Evolutionary conservation across 2,329 filamentous ascomycete genomes (phyloP), one percentile per base, ranked within the genome.

Genomic region (Xylariaceae sp.): DNA sequence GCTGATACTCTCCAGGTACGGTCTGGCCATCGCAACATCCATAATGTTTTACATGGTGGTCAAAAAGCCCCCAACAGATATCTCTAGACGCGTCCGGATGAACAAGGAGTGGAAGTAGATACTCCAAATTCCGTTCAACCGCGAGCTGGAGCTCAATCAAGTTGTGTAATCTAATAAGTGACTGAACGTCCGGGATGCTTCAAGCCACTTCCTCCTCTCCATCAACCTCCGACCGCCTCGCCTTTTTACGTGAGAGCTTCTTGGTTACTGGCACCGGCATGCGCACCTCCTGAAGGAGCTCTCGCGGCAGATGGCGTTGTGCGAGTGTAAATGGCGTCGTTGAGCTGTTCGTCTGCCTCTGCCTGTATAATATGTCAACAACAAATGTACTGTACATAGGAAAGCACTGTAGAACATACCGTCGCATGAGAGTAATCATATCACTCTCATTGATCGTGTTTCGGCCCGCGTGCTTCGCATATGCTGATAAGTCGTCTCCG

Each of bases 11-110:
- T 33, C 18, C 60, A 96, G 91, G 91, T 97, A 95, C 67, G 89
- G 88, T 57, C 80, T 96, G 58, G 87, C 84, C 51, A 71, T 87
- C 39, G 92, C 92, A 51, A 99, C 94, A 38, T 85, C 90, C 12
- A 82, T 99, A 66, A 99, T 99, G 94, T 78, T 99, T 66, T 96
- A 88, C 81, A 92, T 97, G 89, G 85, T 99, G 36, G 76, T 96
- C 55, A 91, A 89, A 71, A 96, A 93, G 72, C 90, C 91, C 13
- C 79, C 90, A 10, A 84, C 86, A 22, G 84, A 89, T 62, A 77
- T 89, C 44, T 73, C 86, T 48, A 83, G 86, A 56, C 84, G 90
- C 57, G 84, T 96, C 53, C 83, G 88, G 51, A 83, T 89, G 70
- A 90, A 86, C 67, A 86, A 82, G 66, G 81, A 86, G 55, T 91